Percentiles rank a stretch among this genome's conserved stretches.
Conservation (phyloP, 2,329 filamentous ascomycete genomes). For the Penicillium freii region DNA sequence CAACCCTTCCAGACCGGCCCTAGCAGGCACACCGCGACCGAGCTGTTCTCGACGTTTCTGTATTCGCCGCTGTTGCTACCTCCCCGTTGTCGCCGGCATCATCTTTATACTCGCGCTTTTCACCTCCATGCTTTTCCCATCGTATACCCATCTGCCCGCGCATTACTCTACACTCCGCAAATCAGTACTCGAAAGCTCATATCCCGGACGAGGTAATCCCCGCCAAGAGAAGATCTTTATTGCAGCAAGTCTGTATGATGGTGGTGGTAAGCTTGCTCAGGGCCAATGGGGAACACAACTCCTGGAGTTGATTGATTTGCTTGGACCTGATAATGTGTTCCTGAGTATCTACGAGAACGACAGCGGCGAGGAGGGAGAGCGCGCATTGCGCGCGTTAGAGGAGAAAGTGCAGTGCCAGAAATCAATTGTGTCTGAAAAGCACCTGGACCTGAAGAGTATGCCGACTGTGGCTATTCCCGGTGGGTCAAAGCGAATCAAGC, state of each 20-base stretch:
- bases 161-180: conserved; percentile 49
- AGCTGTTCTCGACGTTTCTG: conserved; percentile 30
- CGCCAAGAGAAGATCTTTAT: conserved; percentile 69
- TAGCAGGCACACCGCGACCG: conserved; percentile 24
- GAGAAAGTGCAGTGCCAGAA: conserved; percentile 50
- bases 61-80: conserved; percentile 32
- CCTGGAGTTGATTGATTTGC: conserved; percentile 60
- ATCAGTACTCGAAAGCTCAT: conserved; percentile 30
- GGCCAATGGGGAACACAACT: conserved; percentile 65
- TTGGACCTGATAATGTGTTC: conserved; percentile 67
- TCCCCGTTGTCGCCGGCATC: conserved; percentile 28
- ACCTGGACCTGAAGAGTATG: conserved; percentile 57
- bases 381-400: conserved; percentile 55
- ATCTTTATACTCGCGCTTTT: conserved; percentile 40
- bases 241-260: conserved; percentile 68
- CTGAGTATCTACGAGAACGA: conserved; percentile 74
- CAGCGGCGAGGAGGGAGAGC: conserved; percentile 56
- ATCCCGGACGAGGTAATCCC: conserved; percentile 49
- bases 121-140: conserved; percentile 53
- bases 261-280: conserved; percentile 57
- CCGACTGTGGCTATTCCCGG: conserved; percentile 62
- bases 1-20: conserved; percentile 24
- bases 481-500: conserved; percentile 63
- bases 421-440: conserved; percentile 59
- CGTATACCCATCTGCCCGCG: conserved; percentile 54